A percentile compares a stretch with the other conserved stretches of the same genome.
These are phyloP conservation scores for Chaetomiaceae sp. DNA, from an alignment of 2,329 filamentous ascomycete genomes.

Conservation along the genomic window DNA sequence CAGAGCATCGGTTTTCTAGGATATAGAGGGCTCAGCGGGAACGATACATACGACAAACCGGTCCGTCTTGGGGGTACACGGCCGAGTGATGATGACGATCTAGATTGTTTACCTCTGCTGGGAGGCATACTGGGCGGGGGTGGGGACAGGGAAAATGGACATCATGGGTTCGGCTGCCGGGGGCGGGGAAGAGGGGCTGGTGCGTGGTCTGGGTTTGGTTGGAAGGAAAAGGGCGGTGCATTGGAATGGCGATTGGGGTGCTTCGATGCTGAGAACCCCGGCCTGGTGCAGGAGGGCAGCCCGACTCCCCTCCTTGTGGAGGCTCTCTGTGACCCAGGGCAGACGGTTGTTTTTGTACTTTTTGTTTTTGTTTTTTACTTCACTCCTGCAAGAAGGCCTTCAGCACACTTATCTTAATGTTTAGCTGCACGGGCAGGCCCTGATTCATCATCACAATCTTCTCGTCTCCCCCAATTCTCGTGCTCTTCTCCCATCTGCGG, in stretches of 20 bases:
- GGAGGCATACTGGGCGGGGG: not conserved
- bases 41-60: conserved; percentile 16
- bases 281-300: not conserved
- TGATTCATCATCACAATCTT: not conserved
- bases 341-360: not conserved
- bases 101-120: conserved; percentile 8
- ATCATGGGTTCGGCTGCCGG: not conserved
- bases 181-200: not conserved
- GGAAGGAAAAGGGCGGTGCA: not conserved
- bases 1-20: conserved; percentile 12
- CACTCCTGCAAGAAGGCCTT: not conserved
- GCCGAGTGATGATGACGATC: conserved; percentile 20
- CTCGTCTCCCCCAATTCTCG: not conserved
- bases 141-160: not conserved
- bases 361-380: not conserved
- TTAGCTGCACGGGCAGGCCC: conserved; percentile 9
- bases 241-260: not conserved
- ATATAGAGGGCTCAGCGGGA: conserved; percentile 10
- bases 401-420: conserved; percentile 11
- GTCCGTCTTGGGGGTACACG: conserved; percentile 6
- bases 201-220: not conserved
- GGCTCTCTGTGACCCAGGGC: not conserved
- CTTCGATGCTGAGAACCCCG: not conserved
- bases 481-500: too few species aligned
- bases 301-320: not conserved